A percentile compares a stretch with the other conserved stretches of the same genome.
These are phyloP conservation scores for Clausena lansium DNA, from an alignment of 345 rosid species.

Conservation along the genomic window DNA sequence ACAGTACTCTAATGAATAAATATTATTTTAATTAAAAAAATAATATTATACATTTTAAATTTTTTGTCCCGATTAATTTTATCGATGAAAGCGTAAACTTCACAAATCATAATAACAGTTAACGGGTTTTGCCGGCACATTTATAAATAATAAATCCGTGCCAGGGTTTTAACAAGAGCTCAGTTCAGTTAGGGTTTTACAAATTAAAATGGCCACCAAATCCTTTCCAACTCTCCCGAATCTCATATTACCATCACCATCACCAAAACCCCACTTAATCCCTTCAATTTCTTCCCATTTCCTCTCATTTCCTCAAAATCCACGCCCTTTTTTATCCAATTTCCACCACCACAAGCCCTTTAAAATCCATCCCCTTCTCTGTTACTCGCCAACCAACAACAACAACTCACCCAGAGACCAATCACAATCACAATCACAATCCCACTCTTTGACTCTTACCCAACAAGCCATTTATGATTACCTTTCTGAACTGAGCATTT, in stretches of 20 bases:
- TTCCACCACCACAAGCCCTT: neutral
- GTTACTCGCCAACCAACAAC: constrained; percentile 5
- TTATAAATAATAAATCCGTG: neutral
- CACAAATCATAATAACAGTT: no score
- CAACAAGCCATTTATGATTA: constrained; percentile 47
- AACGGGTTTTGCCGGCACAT: no score
- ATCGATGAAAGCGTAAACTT: no score
- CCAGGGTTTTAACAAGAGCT: neutral
- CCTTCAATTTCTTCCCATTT: constrained; percentile 4
- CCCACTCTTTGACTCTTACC: constrained; percentile 34
- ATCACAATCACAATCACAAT: constrained; percentile 12
- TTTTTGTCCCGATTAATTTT: no score
- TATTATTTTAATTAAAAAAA: no score
- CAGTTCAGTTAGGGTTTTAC: constrained; percentile 1
- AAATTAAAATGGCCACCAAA: constrained; percentile 22
- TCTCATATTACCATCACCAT: constrained; percentile 11
- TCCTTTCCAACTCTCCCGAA: constrained; percentile 21
- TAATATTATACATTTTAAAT: no score
- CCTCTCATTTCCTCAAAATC: constrained; percentile 8
- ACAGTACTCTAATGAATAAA: no score
- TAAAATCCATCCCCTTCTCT: neutral
- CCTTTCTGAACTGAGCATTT: constrained; percentile 52
- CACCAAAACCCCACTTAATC: neutral
- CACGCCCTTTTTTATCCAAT: constrained; percentile 1
- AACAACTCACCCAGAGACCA: constrained; percentile 9